A percentile compares a stretch with the other conserved stretches of the same genome.
These are phyloP conservation scores for Sclerotinia nivalis DNA, from an alignment of 2,329 filamentous ascomycete genomes.

Conservation along the genomic window DNA sequence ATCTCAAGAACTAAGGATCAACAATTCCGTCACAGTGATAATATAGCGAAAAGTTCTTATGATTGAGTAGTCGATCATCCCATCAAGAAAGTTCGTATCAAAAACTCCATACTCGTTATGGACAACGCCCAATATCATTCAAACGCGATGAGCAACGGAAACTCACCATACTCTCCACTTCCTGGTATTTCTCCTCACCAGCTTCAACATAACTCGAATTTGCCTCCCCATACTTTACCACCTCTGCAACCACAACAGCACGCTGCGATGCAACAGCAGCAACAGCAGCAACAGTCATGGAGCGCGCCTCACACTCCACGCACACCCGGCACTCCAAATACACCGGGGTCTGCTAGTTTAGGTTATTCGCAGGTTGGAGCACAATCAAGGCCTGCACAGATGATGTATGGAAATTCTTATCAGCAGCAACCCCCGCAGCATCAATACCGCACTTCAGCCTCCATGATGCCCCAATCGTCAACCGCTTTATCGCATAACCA, in stretches of 20 bases:
- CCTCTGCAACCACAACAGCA: slow-evolving; percentile 53
- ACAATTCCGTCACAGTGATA: neutral
- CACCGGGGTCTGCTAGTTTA: slow-evolving; percentile 57
- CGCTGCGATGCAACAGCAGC: slow-evolving; percentile 49
- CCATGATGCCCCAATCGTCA: slow-evolving; percentile 67
- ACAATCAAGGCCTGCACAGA: slow-evolving; percentile 35
- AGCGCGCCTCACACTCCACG: slow-evolving; percentile 56
- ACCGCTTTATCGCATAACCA: slow-evolving; percentile 70
- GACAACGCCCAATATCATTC: slow-evolving; percentile 38
- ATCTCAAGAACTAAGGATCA: neutral
- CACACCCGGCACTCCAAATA: slow-evolving; percentile 63
- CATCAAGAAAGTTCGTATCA: slow-evolving; percentile 10
- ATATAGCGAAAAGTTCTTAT: slow-evolving; percentile 7
- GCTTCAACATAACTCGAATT: slow-evolving; percentile 44
- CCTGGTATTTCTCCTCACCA: slow-evolving; percentile 42
- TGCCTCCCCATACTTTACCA: slow-evolving; percentile 56
- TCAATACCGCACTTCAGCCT: slow-evolving; percentile 54
- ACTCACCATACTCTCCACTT: slow-evolving; percentile 36
- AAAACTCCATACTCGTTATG: slow-evolving; percentile 29
- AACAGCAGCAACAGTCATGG: slow-evolving; percentile 48
- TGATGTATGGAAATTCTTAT: slow-evolving; percentile 37
- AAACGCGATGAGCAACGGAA: slow-evolving; percentile 38
- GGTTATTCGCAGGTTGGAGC: slow-evolving; percentile 57
- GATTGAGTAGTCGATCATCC: slow-evolving; percentile 15
- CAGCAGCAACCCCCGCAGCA: slow-evolving; percentile 33